Percentiles rank a stretch among this genome's conserved stretches.
Evolutionary conservation across 306 rosid species (phyloP).

Genomic region (Echinosophora koreensis): DNA sequence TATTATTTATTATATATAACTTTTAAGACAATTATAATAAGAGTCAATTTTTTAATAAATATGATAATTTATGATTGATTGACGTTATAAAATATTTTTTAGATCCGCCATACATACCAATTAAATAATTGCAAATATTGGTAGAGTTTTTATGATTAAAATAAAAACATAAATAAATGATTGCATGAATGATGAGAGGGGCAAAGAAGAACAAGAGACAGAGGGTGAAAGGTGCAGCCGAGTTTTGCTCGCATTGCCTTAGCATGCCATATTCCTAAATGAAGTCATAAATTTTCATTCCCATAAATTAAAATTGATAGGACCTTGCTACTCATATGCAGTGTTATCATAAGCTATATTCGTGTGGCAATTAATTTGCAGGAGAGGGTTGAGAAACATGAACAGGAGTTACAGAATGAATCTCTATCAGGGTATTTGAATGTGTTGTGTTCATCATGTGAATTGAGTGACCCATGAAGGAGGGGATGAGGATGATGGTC

Average conservation of each 20-base stretch:
- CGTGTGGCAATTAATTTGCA: neutral
- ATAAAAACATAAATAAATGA: neutral
- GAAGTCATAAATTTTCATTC: slow-evolving; percentile 2
- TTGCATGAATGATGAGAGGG: slow-evolving; percentile 44
- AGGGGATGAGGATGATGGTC: slow-evolving; percentile 29
- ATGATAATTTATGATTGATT: no score
- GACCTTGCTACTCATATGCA: neutral
- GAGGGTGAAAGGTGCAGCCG: slow-evolving; percentile 42
- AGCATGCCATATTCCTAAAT: slow-evolving; percentile 17
- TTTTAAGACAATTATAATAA: no score
- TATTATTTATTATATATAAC: no score
- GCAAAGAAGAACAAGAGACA: slow-evolving; percentile 31
- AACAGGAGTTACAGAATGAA: no score
- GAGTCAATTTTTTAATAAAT: no score
- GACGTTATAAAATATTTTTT: no score
- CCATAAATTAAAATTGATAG: neutral
- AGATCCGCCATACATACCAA: no score
- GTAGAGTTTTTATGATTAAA: neutral
- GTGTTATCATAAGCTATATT: neutral
- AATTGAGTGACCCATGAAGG: neutral
- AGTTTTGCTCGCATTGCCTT: slow-evolving; percentile 40
- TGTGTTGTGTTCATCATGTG: neutral
- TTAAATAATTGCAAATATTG: no score
- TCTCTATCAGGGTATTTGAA: neutral
- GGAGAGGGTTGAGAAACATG: neutral